Conservation (phyloP, 176 grass and related monocot species). For the Juncus inflexus region DNA sequence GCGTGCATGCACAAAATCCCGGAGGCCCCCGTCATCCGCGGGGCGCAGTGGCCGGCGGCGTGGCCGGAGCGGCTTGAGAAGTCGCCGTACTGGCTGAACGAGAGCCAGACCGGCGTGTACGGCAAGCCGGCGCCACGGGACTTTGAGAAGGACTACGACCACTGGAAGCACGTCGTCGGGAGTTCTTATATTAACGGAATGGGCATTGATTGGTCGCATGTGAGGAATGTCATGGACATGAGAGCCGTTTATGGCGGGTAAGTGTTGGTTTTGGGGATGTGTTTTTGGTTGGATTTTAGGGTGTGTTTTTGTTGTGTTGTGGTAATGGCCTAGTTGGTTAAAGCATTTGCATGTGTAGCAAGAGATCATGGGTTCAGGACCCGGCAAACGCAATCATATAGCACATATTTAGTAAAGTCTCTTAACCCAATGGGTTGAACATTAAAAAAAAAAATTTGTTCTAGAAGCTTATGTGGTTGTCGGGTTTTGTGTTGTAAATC, state of each 20-base stretch:
- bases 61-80: slow-evolving; percentile 63
- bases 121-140: slow-evolving; percentile 79
- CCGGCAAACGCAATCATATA: too few relatives aligned
- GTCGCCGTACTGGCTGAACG: slow-evolving; percentile 67
- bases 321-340: too few relatives aligned
- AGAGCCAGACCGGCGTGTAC: slow-evolving; percentile 76
- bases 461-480: too few relatives aligned
- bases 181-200: slow-evolving; percentile 71
- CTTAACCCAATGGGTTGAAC: too few relatives aligned
- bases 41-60: slow-evolving; percentile 54
- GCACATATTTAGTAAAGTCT: too few relatives aligned
- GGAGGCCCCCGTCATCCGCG: slow-evolving; percentile 27
- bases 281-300: too few relatives aligned
- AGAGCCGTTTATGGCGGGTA: slow-evolving; percentile 87
- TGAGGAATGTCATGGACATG: slow-evolving; percentile 99
- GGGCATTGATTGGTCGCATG: slow-evolving; percentile 72
- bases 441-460: too few relatives aligned
- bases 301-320: too few relatives aligned
- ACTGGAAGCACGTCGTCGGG: slow-evolving; percentile 64
- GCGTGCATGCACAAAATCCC: slow-evolving; percentile 85
- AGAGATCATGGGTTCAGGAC: too few relatives aligned
- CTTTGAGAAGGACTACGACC: slow-evolving; percentile 58
- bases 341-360: too few relatives aligned
- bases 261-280: background rate
- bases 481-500: too few relatives aligned